Evolutionary conservation across 441 rosid species (phyloP), one percentile per base, ranked within the genome.

Genomic region (Jatropha multifida): DNA sequence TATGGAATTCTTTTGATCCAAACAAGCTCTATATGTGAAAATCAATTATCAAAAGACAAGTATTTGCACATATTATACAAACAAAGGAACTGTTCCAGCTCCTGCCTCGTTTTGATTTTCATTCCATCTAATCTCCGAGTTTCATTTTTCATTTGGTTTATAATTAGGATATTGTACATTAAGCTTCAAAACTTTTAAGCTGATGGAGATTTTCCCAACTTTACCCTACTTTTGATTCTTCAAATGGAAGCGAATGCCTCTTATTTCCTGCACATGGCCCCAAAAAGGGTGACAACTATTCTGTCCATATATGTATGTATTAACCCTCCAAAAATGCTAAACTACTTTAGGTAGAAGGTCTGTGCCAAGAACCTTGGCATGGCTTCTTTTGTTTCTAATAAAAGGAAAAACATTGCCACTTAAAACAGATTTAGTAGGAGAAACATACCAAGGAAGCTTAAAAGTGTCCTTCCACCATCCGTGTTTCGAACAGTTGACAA

Each of bases 381-480:
- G 27, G 13, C 13, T 49, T 74, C 46, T 52, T 65, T 65, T 54
- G 23, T 52, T 42, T 48, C 51, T 40, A 41, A 40, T 27, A 5
- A 3, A 63, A 32, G 44, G 10, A 38, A 23, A 4, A 17, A 65
- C 64, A 27, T 18, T 26, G 37, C 65, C 17, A 7, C 49, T 68
- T 41, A 32, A 27, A n/a, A 59, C 41, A 72, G 38, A 32, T 58
- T 37, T 55, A 51, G 55, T 41, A 17, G 55, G 61, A 68, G 48
- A 55, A 71, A 67, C 81, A 59, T 83, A 90, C 94, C 94, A 90
- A 14, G 90, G 90, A 65, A 88, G 87, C 88, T 87, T 92, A 81
- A 92, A 91, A 23, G 94, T 80, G 46, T 90, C 96, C 82, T 90
- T 93, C 96, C 93, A 93, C 97, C 91, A 85, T 77, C 93, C 93